phyloP scores from a whole-genome alignment of 2,329 filamentous ascomycete genomes.

The Clonostachys byssicola region DNA sequence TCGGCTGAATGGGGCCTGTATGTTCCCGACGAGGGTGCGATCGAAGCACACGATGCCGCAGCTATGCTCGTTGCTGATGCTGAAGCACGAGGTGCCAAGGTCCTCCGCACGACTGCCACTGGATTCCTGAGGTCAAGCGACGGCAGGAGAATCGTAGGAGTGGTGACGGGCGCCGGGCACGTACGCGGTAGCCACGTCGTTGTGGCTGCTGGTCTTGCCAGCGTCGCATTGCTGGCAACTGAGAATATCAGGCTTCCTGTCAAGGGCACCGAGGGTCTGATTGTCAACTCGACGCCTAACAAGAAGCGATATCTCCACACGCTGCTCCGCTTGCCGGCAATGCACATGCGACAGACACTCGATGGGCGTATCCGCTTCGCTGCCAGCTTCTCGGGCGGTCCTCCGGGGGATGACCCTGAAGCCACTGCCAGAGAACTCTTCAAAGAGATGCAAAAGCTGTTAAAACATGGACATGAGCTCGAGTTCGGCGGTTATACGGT shows the following conservation, averaged over 20 bases:
- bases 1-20: conserved; percentile 14
- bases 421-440: too few species aligned
- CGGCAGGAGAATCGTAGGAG: conserved; percentile 4
- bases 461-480: too few species aligned
- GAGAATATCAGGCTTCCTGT: conserved; percentile 15
- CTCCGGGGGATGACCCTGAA: conserved; percentile 4
- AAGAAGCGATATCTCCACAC: conserved; percentile 9
- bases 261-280: conserved; percentile 12
- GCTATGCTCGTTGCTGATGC: conserved; percentile 10
- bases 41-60: conserved; percentile 19
- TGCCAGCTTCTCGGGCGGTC: conserved; percentile 7
- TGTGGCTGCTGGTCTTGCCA: conserved; percentile 18
- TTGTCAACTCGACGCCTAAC: conserved; percentile 18
- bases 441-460: too few species aligned
- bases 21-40: conserved; percentile 14
- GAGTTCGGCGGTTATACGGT: too few species aligned
- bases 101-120: conserved; percentile 7
- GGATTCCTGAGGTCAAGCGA: conserved; percentile 8
- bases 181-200: conserved; percentile 18
- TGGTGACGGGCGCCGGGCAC: conserved; percentile 7
- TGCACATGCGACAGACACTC: conserved; percentile 20
- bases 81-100: conserved; percentile 6
- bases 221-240: conserved; percentile 14
- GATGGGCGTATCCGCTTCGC: conserved; percentile 17
- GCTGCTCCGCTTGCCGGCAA: conserved; percentile 11